Evolutionary conservation across 768 basidiomycete species (phyloP).

Genomic region (Tylopilus felleus): DNA sequence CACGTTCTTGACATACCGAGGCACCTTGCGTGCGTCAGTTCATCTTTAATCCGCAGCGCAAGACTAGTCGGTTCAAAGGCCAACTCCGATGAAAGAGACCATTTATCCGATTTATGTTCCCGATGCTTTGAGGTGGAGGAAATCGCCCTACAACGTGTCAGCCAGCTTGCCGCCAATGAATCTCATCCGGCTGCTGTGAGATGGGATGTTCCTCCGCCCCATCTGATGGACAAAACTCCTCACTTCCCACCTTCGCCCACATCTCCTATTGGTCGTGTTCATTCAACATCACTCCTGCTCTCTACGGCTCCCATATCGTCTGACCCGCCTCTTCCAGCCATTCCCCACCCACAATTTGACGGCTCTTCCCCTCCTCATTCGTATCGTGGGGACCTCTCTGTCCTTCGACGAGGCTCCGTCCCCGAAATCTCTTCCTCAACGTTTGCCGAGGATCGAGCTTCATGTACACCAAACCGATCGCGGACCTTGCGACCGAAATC

Average conservation of each 20-base stretch:
- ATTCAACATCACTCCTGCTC: constrained; percentile 37
- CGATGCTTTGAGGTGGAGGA: constrained; percentile 71
- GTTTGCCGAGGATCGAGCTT: constrained; percentile 18
- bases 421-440: constrained; percentile 19
- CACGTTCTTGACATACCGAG: constrained; percentile 75
- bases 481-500: constrained; percentile 45
- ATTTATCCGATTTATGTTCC: constrained; percentile 54
- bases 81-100: constrained; percentile 30
- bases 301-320: constrained; percentile 46
- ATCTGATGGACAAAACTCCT: background rate
- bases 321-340: constrained; percentile 13
- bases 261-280: constrained; percentile 13
- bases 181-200: constrained; percentile 10
- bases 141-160: constrained; percentile 62
- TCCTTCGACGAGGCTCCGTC: constrained; percentile 27
- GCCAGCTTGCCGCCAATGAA: constrained; percentile 43
- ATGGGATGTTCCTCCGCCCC: constrained; percentile 17
- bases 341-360: constrained; percentile 1
- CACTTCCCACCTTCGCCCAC: constrained; percentile 21
- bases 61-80: constrained; percentile 42
- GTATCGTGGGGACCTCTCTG: constrained; percentile 8
- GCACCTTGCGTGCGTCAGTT: constrained; percentile 72
- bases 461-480: constrained; percentile 17
- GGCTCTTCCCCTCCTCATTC: constrained; percentile 1
- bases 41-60: constrained; percentile 65